Base-by-base conservation (phyloP, 2,329 filamentous ascomycete genomes). In the Gaeumannomyces sp. region DNA sequence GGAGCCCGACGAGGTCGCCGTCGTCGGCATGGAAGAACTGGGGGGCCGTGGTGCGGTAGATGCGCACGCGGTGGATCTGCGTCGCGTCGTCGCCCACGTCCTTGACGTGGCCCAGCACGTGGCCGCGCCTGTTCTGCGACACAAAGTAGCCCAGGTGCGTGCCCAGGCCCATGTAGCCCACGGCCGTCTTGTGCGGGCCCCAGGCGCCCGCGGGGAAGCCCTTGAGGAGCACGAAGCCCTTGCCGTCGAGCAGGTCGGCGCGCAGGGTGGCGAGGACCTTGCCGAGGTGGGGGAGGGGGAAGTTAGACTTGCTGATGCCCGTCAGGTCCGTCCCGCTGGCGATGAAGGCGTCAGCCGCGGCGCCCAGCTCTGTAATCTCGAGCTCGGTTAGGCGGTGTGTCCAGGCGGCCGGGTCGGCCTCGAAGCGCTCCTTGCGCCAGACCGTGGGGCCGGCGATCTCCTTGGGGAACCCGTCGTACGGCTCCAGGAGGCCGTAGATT, bases 181-280 rank as follows among this genome's bases (percentile, higher is more conserved):
- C 87, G 10, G 92, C 92, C 14, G 87, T 91, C 78, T 96, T 96
- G 73, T 87, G 84, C 63, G 86, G 85, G 0, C 89, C 87, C 93
- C 93, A 97, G 76, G 84, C 74, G 59, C 83, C 72, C 1, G 93
- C 90, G 1, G 92, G 92, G 74, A 96, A 89, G 63, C 89, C 87
- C 75, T 95, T 96, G 81, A 96, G 95, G 19, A 96, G 83, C 68
- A 95, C 90, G 78, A 96, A 96, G 22, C 93, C 93, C 72, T 95
- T 95, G 68, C 91, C 92, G 73, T 96, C 85, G 65, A 96, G 76
- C 27, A 82, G 76, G 68, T 81, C 78, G 19, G 75, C 69, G 31
- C 79, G 76, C 3, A 81, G 72, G 1, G 65, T 65, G 7, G 64
- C 64, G 14, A 82, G 76, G 27, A 72, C 67, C 14, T 71, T 73